Conservation (phyloP, 345 rosid genomes). For the Conringia planisiliqua region DNA sequence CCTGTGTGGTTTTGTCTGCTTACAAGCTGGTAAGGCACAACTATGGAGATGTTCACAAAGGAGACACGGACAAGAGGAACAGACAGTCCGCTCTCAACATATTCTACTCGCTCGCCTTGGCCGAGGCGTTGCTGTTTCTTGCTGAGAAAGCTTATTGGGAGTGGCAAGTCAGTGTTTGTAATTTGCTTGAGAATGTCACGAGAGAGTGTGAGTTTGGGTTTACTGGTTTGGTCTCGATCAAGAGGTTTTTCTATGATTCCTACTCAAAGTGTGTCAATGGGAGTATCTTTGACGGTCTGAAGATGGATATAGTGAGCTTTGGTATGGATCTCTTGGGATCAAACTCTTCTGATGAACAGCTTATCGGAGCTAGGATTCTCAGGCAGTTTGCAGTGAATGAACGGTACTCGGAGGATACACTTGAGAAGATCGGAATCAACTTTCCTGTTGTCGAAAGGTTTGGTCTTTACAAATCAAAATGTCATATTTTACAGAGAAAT, state of each 20-base stretch:
- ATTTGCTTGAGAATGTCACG: constrained; percentile 69
- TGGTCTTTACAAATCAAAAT: background rate
- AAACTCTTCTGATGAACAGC: constrained; percentile 80
- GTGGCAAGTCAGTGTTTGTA: constrained; percentile 50
- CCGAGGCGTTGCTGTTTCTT: constrained; percentile 76
- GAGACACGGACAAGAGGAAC: constrained; percentile 77
- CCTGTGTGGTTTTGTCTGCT: constrained; percentile 64
- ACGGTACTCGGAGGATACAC: constrained; percentile 48
- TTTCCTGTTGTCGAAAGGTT: constrained; percentile 57
- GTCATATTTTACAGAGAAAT: background rate
- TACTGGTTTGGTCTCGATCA: constrained; percentile 62
- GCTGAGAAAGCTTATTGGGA: constrained; percentile 90
- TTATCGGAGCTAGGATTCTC: constrained; percentile 66
- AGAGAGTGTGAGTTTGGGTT: constrained; percentile 66
- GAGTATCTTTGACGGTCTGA: constrained; percentile 82
- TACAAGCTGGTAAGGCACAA: constrained; percentile 68
- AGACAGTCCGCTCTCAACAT: constrained; percentile 61
- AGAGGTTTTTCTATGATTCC: constrained; percentile 86
- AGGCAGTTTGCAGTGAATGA: constrained; percentile 47
- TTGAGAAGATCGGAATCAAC: constrained; percentile 76
- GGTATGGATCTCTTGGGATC: constrained; percentile 72
- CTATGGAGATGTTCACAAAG: constrained; percentile 74
- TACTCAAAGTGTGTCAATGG: constrained; percentile 80
- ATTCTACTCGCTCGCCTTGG: constrained; percentile 78
- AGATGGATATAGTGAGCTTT: constrained; percentile 82